Conservation (phyloP, 768 basidiomycete species). For the Mycena rosella region DNA sequence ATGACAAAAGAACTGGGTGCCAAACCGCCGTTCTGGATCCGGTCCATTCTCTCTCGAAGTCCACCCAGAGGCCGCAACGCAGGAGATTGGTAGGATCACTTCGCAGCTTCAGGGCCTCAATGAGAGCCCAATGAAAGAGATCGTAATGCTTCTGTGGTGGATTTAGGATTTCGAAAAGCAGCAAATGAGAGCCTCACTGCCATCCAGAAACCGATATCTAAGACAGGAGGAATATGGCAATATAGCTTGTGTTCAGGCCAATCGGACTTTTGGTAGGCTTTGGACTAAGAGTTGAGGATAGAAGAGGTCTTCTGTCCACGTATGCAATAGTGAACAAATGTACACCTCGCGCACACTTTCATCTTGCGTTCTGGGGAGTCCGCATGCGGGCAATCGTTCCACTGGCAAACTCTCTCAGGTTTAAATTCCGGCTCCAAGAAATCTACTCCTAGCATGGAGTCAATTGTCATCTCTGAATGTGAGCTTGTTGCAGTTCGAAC, state of each 20-base stretch:
- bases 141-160: not conserved
- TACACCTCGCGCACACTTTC: slow-evolving; percentile 9
- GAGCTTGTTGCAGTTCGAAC: not conserved
- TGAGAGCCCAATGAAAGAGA: slow-evolving; percentile 6
- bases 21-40: not conserved
- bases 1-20: not conserved
- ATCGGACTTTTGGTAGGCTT: not conserved
- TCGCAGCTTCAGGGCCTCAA: slow-evolving; percentile 1
- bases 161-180: not conserved
- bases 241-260: slow-evolving; percentile 19
- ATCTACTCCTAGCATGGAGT: not conserved
- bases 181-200: not conserved
- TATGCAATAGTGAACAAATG: not conserved
- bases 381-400: slow-evolving; percentile 1
- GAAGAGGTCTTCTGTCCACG: not conserved
- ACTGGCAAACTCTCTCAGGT: slow-evolving; percentile 10
- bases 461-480: not conserved
- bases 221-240: slow-evolving; percentile 8
- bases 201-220: slow-evolving; percentile 12
- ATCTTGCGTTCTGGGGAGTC: slow-evolving; percentile 2
- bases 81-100: slow-evolving; percentile 8
- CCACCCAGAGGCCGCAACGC: not conserved
- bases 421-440: not conserved
- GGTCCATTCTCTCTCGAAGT: not conserved
- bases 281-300: not conserved